Conservation (phyloP, 2,329 filamentous ascomycete species). For the Tympanopsis confertula region DNA sequence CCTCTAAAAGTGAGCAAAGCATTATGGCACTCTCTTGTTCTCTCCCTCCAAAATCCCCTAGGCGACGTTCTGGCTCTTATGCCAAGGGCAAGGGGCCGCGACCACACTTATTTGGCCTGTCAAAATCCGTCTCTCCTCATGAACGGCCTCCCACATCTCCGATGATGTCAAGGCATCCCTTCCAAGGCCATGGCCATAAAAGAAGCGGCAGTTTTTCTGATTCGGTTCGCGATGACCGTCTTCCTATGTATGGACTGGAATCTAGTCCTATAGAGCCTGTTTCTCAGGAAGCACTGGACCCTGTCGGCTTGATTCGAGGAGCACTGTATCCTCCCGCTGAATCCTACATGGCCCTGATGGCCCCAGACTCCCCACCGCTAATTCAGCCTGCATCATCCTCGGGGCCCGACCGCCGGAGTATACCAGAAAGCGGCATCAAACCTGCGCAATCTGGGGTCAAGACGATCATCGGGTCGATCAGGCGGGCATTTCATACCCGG, state of each 20-base stretch:
- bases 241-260: too few relatives aligned
- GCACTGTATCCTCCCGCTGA: neutral
- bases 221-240: neutral
- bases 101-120: neutral
- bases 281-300: neutral
- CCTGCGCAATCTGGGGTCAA: neutral
- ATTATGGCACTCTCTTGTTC: neutral
- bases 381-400: neutral
- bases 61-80: neutral
- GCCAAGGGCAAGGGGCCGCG: neutral
- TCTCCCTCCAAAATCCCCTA: neutral
- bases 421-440: neutral
- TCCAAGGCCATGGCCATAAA: neutral
- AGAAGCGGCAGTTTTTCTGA: constrained; percentile 1
- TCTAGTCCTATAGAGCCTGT: too few relatives aligned
- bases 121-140: neutral
- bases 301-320: neutral
- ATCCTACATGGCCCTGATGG: neutral
- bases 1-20: neutral
- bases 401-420: neutral
- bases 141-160: neutral
- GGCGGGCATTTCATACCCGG: neutral
- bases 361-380: neutral
- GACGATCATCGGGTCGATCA: neutral
- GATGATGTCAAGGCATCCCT: neutral